These are phyloP conservation scores for Monosporascus sp. DNA, from an alignment of 2,329 filamentous ascomycete genomes.

Conservation along the genomic window DNA sequence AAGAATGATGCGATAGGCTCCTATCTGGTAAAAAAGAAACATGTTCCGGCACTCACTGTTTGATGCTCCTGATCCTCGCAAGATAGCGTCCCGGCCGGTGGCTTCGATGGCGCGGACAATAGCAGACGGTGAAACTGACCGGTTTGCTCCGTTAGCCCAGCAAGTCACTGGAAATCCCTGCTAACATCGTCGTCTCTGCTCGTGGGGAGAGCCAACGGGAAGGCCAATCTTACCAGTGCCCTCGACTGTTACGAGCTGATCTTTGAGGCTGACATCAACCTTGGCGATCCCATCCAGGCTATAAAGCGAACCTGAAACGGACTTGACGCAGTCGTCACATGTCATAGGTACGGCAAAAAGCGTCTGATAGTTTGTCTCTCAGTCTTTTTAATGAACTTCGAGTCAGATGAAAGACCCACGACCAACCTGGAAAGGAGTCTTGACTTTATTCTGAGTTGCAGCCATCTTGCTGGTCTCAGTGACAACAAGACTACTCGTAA, in stretches of 20 bases:
- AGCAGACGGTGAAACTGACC: constrained; percentile 71
- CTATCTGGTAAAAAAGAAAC: constrained; percentile 10
- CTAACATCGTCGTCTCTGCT: not conserved
- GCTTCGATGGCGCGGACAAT: constrained; percentile 85
- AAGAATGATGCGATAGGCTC: constrained; percentile 1
- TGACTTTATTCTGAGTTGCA: constrained; percentile 21
- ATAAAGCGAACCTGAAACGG: constrained; percentile 73
- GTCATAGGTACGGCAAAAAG: constrained; percentile 92
- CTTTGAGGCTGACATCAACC: constrained; percentile 74
- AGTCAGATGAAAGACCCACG: not conserved
- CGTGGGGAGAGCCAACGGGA: not conserved
- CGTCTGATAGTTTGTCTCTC: constrained; percentile 52
- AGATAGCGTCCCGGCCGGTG: constrained; percentile 88
- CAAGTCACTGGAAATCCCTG: not conserved
- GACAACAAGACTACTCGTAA: constrained; percentile 1
- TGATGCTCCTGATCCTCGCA: constrained; percentile 80
- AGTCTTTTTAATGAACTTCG: not conserved
- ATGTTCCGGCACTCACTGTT: constrained; percentile 59
- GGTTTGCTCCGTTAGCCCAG: not conserved
- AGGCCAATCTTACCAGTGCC: constrained; percentile 60
- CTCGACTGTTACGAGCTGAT: constrained; percentile 79
- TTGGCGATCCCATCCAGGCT: constrained; percentile 75
- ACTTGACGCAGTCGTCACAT: constrained; percentile 83
- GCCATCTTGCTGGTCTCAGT: constrained; percentile 19
- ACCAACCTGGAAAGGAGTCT: constrained; percentile 31